Conservation (phyloP, 2,329 filamentous ascomycete species). For the Diaporthe humulicola region DNA sequence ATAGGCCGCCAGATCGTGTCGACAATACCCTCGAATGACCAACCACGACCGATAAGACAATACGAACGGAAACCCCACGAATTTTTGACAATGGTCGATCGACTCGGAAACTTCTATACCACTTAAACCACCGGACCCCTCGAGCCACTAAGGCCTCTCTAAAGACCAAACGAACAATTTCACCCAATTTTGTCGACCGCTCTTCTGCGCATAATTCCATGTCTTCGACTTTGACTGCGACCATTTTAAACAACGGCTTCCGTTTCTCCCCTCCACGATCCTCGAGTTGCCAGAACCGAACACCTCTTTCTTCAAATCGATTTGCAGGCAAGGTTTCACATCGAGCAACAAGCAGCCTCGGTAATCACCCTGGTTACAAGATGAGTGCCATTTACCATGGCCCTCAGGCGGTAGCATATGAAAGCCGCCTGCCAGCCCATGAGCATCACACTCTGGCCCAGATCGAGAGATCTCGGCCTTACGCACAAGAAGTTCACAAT, state of each 20-base stretch:
- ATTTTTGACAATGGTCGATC: constrained; percentile 20
- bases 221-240: constrained; percentile 38
- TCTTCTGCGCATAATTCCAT: constrained; percentile 29
- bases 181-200: background rate
- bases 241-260: constrained; percentile 35
- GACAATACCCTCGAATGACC: constrained; percentile 24
- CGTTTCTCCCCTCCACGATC: constrained; percentile 34
- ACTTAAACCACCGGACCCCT: background rate
- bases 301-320: constrained; percentile 2
- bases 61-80: constrained; percentile 10
- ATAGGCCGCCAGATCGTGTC: constrained; percentile 3
- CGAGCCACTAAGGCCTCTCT: constrained; percentile 6
- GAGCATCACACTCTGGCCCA: constrained; percentile 35
- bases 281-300: constrained; percentile 30
- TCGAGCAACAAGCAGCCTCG: constrained; percentile 10
- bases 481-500: constrained; percentile 28
- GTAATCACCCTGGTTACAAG: constrained; percentile 18
- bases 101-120: constrained; percentile 7
- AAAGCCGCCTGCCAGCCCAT: constrained; percentile 27
- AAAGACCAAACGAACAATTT: background rate
- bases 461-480: constrained; percentile 34
- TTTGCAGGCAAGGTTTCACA: constrained; percentile 2
- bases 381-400: constrained; percentile 40
- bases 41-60: constrained; percentile 28
- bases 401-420: constrained; percentile 38